Conservation (phyloP, 768 basidiomycete species). For the Boletus pseudo-olivaceus region DNA sequence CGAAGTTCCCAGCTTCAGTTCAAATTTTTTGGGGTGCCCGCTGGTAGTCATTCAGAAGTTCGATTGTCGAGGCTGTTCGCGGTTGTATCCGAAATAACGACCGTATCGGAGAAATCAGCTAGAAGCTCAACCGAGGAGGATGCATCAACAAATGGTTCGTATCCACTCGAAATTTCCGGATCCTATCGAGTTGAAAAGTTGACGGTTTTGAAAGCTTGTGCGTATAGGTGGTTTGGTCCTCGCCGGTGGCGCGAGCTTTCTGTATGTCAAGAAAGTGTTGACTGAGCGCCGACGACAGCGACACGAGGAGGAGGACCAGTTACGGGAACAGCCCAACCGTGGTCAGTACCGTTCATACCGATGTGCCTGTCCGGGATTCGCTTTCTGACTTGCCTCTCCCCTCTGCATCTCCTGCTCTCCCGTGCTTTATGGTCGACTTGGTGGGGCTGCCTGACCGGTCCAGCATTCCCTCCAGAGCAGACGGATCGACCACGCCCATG, state of each 20-base stretch:
- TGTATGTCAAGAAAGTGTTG: conserved; percentile 31
- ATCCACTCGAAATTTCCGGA: neutral
- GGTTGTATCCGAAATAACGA: conserved; percentile 1
- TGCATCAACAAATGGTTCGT: conserved; percentile 21
- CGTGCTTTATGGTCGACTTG: neutral
- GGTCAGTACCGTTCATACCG: neutral
- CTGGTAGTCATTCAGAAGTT: conserved; percentile 1
- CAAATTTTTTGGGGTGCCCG: conserved; percentile 5
- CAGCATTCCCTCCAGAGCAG: conserved; percentile 6
- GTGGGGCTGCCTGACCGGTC: neutral
- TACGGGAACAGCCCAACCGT: conserved; percentile 6
- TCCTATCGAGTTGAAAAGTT: neutral
- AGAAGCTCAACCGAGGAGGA: neutral
- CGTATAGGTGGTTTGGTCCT: conserved; percentile 29
- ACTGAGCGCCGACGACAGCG: conserved; percentile 23
- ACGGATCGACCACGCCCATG: conserved; percentile 5
- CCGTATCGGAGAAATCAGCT: neutral
- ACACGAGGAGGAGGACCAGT: conserved; percentile 16
- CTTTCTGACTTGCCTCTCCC: conserved; percentile 10
- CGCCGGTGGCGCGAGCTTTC: conserved; percentile 27
- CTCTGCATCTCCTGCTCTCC: too few species aligned
- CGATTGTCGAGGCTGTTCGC: neutral
- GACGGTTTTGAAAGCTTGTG: conserved; percentile 12
- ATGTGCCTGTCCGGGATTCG: neutral
- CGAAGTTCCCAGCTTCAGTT: conserved; percentile 13